A percentile compares a stretch with the other conserved stretches of the same genome.
Evolutionary conservation across 306 rosid species (phyloP).

Genomic region (Rosa lucieae): DNA sequence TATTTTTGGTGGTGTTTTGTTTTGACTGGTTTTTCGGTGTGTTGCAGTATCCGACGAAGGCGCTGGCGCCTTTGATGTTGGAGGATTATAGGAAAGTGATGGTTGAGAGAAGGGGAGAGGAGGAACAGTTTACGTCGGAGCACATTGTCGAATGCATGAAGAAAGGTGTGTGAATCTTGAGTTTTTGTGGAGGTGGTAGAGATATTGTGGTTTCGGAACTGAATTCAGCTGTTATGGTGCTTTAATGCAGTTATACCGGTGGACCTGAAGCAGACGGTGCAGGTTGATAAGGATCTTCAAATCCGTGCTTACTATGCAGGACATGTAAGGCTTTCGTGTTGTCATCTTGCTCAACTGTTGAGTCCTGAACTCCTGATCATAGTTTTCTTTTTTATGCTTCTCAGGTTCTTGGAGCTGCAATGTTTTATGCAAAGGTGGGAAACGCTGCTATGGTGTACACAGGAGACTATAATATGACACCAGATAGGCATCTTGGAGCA

Average conservation of each 20-base stretch:
- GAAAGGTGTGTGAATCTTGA: constrained; percentile 51
- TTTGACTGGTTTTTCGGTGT: neutral
- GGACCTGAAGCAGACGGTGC: constrained; percentile 80
- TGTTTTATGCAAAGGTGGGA: constrained; percentile 97
- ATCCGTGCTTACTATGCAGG: constrained; percentile 98
- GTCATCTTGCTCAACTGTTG: neutral
- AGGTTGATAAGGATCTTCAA: constrained; percentile 80
- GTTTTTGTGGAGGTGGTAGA: neutral
- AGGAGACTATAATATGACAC: constrained; percentile 97
- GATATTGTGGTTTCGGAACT: neutral
- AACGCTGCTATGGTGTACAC: constrained; percentile 82
- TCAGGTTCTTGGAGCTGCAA: constrained; percentile 95
- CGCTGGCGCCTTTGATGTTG: constrained; percentile 85
- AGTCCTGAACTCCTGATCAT: neutral
- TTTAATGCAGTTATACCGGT: constrained; percentile 67
- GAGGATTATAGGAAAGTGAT: constrained; percentile 82
- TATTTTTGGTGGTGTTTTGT: neutral
- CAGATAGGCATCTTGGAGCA: constrained; percentile 97
- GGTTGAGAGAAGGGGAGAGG: constrained; percentile 95
- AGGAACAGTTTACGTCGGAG: constrained; percentile 70
- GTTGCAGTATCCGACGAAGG: constrained; percentile 92
- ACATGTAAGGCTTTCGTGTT: constrained; percentile 58
- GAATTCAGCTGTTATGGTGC: neutral
- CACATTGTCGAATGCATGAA: constrained; percentile 76
- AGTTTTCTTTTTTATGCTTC: constrained; percentile 13